These are phyloP conservation scores for Biscogniauxia sp. DNA, from an alignment of 2,329 filamentous ascomycete genomes.

Conservation along the genomic window DNA sequence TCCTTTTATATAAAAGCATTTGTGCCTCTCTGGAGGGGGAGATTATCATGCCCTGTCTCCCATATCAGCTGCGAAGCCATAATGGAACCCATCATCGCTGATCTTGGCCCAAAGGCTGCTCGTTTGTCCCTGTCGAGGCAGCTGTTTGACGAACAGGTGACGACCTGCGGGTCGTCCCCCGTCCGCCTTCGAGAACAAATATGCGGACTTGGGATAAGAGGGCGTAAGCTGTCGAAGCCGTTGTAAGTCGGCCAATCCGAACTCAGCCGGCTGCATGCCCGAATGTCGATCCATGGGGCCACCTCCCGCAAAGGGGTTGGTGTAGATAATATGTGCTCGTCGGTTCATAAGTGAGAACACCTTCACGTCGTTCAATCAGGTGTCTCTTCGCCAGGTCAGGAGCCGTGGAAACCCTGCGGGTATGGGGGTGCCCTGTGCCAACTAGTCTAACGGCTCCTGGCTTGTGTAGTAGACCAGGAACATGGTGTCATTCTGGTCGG, in stretches of 20 bases:
- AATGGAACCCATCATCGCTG: background rate
- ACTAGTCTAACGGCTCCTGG: background rate
- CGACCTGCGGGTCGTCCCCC: background rate
- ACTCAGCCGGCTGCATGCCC: constrained; percentile 6
- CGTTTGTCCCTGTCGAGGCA: background rate
- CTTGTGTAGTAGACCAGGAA: constrained; percentile 6
- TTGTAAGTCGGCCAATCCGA: constrained; percentile 14
- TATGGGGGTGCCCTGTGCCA: background rate
- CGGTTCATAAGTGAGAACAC: constrained; percentile 9
- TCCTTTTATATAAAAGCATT: constrained; percentile 14
- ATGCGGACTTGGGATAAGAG: constrained; percentile 11
- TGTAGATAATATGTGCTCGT: constrained; percentile 4
- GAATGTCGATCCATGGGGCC: constrained; percentile 20
- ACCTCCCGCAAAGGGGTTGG: constrained; percentile 21
- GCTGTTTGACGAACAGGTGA: background rate
- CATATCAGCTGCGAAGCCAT: constrained; percentile 5
- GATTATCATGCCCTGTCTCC: background rate
- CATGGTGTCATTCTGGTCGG: constrained; percentile 3
- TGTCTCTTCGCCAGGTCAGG: constrained; percentile 3
- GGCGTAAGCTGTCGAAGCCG: constrained; percentile 9
- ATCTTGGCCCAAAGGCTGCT: background rate
- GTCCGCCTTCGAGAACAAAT: constrained; percentile 10
- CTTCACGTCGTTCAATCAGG: constrained; percentile 12
- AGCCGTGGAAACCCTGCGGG: background rate
- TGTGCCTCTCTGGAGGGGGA: constrained; percentile 1